phyloP scores from a whole-genome alignment of 306 rosid genomes.

The Dalbergia oliveri region DNA sequence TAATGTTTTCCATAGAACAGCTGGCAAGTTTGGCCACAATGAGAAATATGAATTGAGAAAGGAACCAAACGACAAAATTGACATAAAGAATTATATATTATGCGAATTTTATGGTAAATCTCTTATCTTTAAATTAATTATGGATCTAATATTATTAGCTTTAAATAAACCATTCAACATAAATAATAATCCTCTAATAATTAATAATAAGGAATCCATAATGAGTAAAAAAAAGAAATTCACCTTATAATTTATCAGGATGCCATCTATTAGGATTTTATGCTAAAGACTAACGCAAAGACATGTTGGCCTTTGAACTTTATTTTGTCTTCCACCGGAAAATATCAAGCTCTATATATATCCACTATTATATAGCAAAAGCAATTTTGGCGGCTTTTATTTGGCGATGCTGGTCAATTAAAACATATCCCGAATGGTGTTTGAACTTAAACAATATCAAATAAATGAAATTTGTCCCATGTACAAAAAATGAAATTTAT shows the following conservation, averaged over 20 bases:
- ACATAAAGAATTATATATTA: neutral
- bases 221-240: too few relatives aligned
- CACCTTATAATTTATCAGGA: neutral
- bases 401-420: neutral
- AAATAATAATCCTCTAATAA: too few relatives aligned
- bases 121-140: too few relatives aligned
- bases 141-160: too few relatives aligned
- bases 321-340: conserved; percentile 64
- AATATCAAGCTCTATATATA: neutral
- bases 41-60: conserved; percentile 22
- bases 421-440: neutral
- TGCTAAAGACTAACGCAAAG: conserved; percentile 15
- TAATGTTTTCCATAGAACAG: conserved; percentile 33
- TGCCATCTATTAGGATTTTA: neutral
- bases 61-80: conserved; percentile 36
- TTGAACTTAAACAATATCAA: neutral
- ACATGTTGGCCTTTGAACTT: conserved; percentile 49
- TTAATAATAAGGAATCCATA: too few relatives aligned
- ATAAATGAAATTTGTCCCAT: neutral
- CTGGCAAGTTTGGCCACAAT: conserved; percentile 51
- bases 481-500: too few relatives aligned
- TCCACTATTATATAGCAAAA: conserved; percentile 23
- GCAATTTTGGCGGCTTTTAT: conserved; percentile 13
- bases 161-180: too few relatives aligned
- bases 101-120: too few relatives aligned